These are phyloP conservation scores for Tetracladium marchalianum DNA, from an alignment of 495 filamentous ascomycete species.

Conservation along the genomic window DNA sequence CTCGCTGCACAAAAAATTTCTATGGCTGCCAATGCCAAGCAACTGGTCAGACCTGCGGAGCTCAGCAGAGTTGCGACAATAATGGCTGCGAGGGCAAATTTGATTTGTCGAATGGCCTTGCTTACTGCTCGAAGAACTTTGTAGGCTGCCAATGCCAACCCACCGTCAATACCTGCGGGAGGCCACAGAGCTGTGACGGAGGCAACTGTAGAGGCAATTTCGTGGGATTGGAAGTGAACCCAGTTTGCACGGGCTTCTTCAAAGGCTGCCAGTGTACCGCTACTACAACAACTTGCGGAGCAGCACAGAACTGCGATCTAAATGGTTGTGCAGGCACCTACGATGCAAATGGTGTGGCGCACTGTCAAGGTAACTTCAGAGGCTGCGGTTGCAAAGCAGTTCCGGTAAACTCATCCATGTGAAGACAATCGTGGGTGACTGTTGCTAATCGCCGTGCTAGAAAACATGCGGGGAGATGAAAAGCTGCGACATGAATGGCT, in stretches of 20 bases:
- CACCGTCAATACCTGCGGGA: neutral
- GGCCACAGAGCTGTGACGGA: neutral
- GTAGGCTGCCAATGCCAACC: constrained; percentile 1
- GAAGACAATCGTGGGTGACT: neutral
- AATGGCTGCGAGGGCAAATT: constrained; percentile 2
- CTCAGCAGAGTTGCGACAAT: neutral
- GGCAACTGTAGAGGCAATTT: neutral
- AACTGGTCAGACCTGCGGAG: neutral
- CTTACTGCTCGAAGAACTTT: constrained; percentile 1
- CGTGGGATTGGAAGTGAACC: neutral
- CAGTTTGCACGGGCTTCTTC: neutral
- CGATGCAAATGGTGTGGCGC: neutral
- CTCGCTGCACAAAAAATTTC: neutral
- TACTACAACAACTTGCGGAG: neutral
- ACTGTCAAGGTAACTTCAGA: constrained; percentile 3
- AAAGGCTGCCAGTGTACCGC: neutral
- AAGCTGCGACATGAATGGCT: neutral
- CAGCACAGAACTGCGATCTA: neutral
- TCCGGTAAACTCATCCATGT: neutral
- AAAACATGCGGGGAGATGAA: neutral
- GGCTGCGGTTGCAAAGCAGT: neutral
- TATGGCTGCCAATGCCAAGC: neutral
- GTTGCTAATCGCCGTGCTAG: neutral
- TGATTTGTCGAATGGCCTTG: neutral
- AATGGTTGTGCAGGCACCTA: constrained; percentile 2